Evolutionary conservation across 2,329 filamentous ascomycete species (phyloP).

Genomic region (Xylariales sp.): DNA sequence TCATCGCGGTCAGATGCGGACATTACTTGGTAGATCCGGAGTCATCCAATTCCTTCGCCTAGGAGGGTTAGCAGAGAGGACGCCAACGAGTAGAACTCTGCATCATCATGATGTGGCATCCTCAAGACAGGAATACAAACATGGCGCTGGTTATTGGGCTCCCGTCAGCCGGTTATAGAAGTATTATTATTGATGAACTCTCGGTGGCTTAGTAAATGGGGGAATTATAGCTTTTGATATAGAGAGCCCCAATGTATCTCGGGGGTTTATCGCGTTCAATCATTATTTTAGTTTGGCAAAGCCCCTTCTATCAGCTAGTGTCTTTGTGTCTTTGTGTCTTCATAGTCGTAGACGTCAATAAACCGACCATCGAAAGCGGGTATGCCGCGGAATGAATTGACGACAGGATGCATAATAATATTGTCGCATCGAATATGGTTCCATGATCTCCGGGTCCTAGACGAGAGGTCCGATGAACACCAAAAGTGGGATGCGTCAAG

Average conservation of each 20-base stretch:
- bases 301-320: neutral
- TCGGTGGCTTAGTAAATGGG: neutral
- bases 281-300: neutral
- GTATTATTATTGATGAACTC: neutral
- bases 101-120: neutral
- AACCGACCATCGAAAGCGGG: conserved; percentile 1
- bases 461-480: neutral
- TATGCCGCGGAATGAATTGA: neutral
- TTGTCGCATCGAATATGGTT: conserved; percentile 9
- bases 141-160: neutral
- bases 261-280: conserved; percentile 10
- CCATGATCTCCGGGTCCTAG: neutral
- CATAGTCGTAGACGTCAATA: conserved; percentile 1
- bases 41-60: conserved; percentile 21
- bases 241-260: conserved; percentile 1
- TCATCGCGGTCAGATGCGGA: conserved; percentile 24
- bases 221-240: neutral
- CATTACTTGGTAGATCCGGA: conserved; percentile 31
- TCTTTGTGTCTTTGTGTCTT: neutral
- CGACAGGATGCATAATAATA: conserved; percentile 5
- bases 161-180: neutral
- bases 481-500: neutral
- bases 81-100: conserved; percentile 1
- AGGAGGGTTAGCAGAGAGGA: conserved; percentile 11
- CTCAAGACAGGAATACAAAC: conserved; percentile 8